A percentile compares a stretch with the other conserved stretches of the same genome.
These are phyloP conservation scores for Phyllosticta ampelicida DNA, from an alignment of 2,329 filamentous ascomycete genomes.

Conservation along the genomic window DNA sequence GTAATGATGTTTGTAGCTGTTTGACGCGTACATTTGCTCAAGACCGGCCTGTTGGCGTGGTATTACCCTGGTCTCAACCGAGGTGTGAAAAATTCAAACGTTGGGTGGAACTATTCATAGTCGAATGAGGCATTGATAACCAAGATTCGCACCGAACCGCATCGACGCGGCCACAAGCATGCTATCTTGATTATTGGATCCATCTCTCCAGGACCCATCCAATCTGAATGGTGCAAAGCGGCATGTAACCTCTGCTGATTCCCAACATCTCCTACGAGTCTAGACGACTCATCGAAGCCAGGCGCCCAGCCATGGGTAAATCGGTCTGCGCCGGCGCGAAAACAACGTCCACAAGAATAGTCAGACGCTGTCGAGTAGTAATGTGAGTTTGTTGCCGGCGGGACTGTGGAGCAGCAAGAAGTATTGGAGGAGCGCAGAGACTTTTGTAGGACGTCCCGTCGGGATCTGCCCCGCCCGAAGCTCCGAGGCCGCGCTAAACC, in stretches of 20 bases:
- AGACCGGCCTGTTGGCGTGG: too few relatives aligned
- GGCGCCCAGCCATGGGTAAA: constrained; percentile 61
- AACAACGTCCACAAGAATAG: constrained; percentile 46
- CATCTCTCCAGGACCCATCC: neutral
- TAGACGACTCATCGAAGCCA: constrained; percentile 54
- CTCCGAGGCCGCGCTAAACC: constrained; percentile 15
- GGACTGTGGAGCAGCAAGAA: constrained; percentile 30
- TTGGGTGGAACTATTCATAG: too few relatives aligned
- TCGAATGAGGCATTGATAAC: too few relatives aligned
- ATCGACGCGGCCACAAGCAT: too few relatives aligned
- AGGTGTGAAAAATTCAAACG: too few relatives aligned
- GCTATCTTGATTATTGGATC: too few relatives aligned
- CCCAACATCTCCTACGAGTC: constrained; percentile 53
- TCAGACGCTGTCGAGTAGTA: constrained; percentile 47
- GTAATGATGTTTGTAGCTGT: too few relatives aligned
- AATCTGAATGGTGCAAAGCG: neutral
- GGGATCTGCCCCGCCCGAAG: neutral
- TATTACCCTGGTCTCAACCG: too few relatives aligned
- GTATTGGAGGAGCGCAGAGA: constrained; percentile 21
- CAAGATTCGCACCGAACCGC: too few relatives aligned
- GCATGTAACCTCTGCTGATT: constrained; percentile 63
- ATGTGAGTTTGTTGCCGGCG: constrained; percentile 48
- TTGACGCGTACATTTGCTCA: too few relatives aligned
- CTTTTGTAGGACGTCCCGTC: constrained; percentile 9
- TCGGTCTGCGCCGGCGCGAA: constrained; percentile 60